Conservation (phyloP, 148 eudicot genomes). For the Vaccinium corymbosum region DNA sequence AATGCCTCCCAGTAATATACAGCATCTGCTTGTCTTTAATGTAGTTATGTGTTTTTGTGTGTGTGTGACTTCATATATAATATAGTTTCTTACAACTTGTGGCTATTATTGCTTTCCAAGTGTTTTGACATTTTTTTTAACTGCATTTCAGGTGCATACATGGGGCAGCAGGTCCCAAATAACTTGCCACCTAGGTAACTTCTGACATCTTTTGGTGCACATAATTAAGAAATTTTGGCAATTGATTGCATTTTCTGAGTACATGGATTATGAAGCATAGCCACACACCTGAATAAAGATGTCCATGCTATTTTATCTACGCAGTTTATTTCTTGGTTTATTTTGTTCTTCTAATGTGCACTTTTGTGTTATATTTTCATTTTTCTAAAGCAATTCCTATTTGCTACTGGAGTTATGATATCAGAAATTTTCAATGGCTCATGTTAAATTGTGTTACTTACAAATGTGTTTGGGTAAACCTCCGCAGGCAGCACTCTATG, state of each 20-base stretch:
- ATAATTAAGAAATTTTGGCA: background rate
- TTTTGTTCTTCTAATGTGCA: background rate
- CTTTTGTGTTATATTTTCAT: background rate
- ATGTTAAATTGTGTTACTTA: background rate
- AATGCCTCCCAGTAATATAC: conserved; percentile 39
- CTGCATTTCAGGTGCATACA: conserved; percentile 49
- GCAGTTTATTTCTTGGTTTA: background rate
- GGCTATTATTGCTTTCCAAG: background rate
- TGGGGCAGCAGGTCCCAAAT: conserved; percentile 51
- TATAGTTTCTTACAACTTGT: background rate
- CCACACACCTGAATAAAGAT: background rate
- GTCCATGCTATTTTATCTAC: background rate
- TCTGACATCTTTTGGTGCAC: background rate
- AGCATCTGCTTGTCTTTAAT: background rate
- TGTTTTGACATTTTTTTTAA: conserved; percentile 15
- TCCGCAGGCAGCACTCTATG: conserved; percentile 55
- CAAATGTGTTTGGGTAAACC: background rate
- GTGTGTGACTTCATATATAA: background rate
- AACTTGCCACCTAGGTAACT: conserved; percentile 59
- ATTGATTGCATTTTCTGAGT: conserved; percentile 1
- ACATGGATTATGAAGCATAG: background rate
- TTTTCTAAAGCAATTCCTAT: background rate
- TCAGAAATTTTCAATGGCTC: background rate
- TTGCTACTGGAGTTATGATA: background rate
- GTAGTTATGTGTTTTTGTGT: background rate